These are phyloP conservation scores for Claviceps sp. DNA, from an alignment of 2,329 filamentous ascomycete genomes.

Conservation along the genomic window DNA sequence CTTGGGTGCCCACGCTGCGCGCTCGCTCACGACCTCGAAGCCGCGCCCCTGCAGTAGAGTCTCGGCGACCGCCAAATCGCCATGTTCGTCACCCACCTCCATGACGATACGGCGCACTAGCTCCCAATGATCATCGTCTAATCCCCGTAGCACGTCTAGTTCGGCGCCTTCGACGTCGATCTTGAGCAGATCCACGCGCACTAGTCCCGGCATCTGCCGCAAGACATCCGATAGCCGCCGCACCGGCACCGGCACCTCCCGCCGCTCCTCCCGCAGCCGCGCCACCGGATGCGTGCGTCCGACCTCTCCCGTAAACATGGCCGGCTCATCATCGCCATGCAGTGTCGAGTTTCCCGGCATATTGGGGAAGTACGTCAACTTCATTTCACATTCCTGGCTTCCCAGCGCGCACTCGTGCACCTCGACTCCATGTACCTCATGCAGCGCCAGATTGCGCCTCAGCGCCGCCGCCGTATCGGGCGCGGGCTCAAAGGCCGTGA, in stretches of 20 bases:
- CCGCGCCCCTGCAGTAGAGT: conserved; percentile 10
- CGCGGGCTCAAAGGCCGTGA: conserved; percentile 15
- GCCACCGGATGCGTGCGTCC: not conserved
- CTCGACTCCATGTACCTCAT: conserved; percentile 7
- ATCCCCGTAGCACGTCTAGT: conserved; percentile 11
- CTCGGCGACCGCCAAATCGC: conserved; percentile 6
- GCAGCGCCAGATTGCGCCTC: conserved; percentile 10
- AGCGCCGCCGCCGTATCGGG: conserved; percentile 9
- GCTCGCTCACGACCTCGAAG: conserved; percentile 7
- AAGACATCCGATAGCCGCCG: conserved; percentile 11
- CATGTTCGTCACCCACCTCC: conserved; percentile 10
- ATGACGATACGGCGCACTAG: conserved; percentile 11
- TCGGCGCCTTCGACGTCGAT: conserved; percentile 16
- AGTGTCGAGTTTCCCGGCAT: conserved; percentile 13
- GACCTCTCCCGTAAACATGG: too few relatives aligned
- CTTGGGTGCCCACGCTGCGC: conserved; percentile 3
- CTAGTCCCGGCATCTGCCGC: conserved; percentile 3
- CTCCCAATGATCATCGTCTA: conserved; percentile 13
- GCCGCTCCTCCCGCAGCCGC: conserved; percentile 1
- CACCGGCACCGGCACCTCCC: conserved; percentile 7
- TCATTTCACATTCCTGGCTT: not conserved
- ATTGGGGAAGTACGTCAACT: conserved; percentile 10
- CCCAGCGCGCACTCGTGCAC: conserved; percentile 8
- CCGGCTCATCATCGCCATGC: conserved; percentile 8
- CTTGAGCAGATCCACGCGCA: conserved; percentile 14